A percentile compares a stretch with the other conserved stretches of the same genome.
Conservation (phyloP, 177 flowering plant species). For the Vitis hybrid region DNA sequence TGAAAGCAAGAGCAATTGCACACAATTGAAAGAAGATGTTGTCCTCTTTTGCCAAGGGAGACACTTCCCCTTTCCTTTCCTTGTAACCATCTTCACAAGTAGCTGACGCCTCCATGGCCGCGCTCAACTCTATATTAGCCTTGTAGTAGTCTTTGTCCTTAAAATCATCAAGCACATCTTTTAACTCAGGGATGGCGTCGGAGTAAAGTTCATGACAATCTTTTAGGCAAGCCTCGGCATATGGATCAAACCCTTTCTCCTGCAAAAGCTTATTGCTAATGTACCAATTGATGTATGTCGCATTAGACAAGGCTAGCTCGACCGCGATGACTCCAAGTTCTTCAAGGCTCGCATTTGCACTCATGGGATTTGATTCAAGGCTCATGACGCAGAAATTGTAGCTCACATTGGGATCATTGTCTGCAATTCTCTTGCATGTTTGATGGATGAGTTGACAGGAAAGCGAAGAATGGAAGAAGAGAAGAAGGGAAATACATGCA, state of each 20-base stretch:
- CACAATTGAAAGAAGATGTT: conserved; percentile 20
- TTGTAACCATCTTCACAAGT: conserved; percentile 57
- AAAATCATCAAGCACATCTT: conserved; percentile 17
- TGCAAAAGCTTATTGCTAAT: conserved; percentile 16
- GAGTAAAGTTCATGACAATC: conserved; percentile 37
- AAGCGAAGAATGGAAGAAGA: not conserved
- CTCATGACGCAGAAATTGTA: conserved; percentile 30
- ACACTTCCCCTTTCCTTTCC: conserved; percentile 34
- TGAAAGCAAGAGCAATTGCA: conserved; percentile 36
- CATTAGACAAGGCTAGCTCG: conserved; percentile 21
- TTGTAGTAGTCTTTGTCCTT: conserved; percentile 11
- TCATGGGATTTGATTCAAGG: conserved; percentile 22
- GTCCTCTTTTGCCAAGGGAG: conserved; percentile 37
- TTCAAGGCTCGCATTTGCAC: conserved; percentile 22
- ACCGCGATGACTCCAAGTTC: conserved; percentile 31
- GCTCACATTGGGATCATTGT: conserved; percentile 27
- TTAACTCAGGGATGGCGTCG: conserved; percentile 21
- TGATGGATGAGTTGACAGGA: conserved; percentile 14
- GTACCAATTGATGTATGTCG: conserved; percentile 24
- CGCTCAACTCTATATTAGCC: conserved; percentile 32
- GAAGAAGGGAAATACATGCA: conserved; percentile 6
- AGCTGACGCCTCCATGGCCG: conserved; percentile 37
- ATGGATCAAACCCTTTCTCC: conserved; percentile 3
- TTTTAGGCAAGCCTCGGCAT: conserved; percentile 10
- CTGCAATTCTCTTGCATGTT: conserved; percentile 28